Evolutionary conservation across 208 protist genomes (phyloP).

Genomic region (Borovskyia barvae): DNA sequence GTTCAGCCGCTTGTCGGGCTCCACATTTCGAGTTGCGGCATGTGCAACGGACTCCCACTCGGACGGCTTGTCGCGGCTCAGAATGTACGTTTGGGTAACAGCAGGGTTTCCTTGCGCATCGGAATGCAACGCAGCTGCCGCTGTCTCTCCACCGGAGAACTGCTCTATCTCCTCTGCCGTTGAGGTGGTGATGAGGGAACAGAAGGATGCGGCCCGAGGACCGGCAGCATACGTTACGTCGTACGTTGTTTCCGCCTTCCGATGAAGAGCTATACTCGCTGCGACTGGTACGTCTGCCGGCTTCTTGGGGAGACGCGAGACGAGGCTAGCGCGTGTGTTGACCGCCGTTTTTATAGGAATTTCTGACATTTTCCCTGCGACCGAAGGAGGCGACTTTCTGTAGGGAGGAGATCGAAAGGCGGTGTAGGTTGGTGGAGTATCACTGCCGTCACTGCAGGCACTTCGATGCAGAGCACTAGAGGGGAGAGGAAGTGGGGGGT

Average conservation of each 20-base stretch:
- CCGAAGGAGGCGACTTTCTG: neutral
- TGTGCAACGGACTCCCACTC: constrained; percentile 68
- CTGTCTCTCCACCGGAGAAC: too few relatives aligned
- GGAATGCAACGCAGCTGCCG: too few relatives aligned
- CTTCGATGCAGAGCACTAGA: too few relatives aligned
- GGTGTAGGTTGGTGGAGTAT: too few relatives aligned
- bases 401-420: too few relatives aligned
- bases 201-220: too few relatives aligned
- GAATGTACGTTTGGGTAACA: constrained; percentile 1
- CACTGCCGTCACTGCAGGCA: too few relatives aligned
- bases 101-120: too few relatives aligned
- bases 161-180: too few relatives aligned
- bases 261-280: constrained; percentile 38
- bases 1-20: constrained; percentile 39
- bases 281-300: constrained; percentile 11
- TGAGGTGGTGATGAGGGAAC: too few relatives aligned
- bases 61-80: constrained; percentile 22
- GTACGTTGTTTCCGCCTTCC: constrained; percentile 65
- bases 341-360: constrained; percentile 71
- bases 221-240: constrained; percentile 43
- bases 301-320: constrained; percentile 45
- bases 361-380: constrained; percentile 14
- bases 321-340: constrained; percentile 64
- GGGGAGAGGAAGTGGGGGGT: neutral
- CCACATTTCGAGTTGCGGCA: constrained; percentile 41